Percentiles rank a stretch among this genome's conserved stretches.
Conservation (phyloP, 495 filamentous ascomycete genomes). For the Alectoria sarmentosa region DNA sequence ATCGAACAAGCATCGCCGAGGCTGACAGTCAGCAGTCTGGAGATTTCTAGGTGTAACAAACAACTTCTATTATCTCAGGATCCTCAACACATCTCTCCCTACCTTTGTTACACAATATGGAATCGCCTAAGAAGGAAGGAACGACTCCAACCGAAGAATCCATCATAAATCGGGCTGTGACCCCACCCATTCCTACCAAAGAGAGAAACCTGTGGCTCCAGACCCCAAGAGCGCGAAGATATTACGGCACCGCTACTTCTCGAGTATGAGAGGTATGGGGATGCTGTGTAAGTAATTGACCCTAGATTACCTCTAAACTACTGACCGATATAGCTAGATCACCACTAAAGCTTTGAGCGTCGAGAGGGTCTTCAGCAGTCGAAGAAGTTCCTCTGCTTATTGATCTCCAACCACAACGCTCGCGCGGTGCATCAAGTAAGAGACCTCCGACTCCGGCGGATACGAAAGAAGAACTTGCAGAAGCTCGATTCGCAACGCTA, state of each 20-base stretch:
- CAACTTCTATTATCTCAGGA: neutral
- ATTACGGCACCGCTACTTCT: neutral
- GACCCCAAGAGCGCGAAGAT: neutral
- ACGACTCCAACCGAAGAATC: neutral
- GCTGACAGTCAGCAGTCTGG: neutral
- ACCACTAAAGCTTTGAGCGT: neutral
- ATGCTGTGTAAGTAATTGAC: neutral
- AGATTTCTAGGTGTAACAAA: neutral
- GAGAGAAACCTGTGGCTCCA: neutral
- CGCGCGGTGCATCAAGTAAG: neutral
- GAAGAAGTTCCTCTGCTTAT: neutral
- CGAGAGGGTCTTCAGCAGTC: neutral
- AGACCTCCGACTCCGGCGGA: neutral
- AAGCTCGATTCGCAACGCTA: slow-evolving; percentile 7
- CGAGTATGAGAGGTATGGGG: neutral
- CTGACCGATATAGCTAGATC: neutral
- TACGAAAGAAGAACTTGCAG: neutral
- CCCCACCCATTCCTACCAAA: neutral
- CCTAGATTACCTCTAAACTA: neutral
- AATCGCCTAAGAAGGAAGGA: neutral
- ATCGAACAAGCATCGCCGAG: neutral
- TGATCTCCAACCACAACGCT: neutral
- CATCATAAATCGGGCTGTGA: neutral
- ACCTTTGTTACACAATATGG: neutral
- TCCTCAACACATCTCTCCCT: neutral